Base-by-base conservation (phyloP, 306 rosid genomes). In the Vachellia collinsii region DNA sequence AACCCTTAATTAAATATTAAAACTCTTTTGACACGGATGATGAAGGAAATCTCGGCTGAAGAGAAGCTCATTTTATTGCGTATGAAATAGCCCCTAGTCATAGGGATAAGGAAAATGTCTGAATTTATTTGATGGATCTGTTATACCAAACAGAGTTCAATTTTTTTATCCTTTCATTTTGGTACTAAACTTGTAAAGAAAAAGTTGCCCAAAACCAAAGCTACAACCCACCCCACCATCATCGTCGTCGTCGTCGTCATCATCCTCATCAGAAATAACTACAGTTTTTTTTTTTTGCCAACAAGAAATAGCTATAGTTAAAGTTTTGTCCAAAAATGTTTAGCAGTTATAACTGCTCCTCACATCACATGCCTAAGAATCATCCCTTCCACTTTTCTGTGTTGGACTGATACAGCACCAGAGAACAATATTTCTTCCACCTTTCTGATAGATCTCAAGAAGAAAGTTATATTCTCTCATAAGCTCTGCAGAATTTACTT, bases 131-230 rank as follows among this genome's bases (percentile, higher is more conserved):
- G 70, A 76, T 67, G 80, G 61, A 68, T 88, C 74, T 70, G 90
- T 79, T 88, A 75, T 69, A 69, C 76, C 87, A 70, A 66, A 82
- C 80, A 71, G 70, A 70, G 77, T 68, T 75, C 41, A 38, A 62
- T 59, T 71, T 16, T 56, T 56, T 59, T 59, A 53, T 38, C 23
- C 23, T 56, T 69, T 67, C 79, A 34, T 64, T 64, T 8, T n/a
- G 51, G 51, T 22, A 50, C 61, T 58, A 69, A 70, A 11, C 51
- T 43, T 6, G 76, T 50, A 75, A 58, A 59, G 74, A 39, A 48
- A 76, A 76, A 54, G 79, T 73, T 29, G 62, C 82, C 80, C 61
- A 83, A 77, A 85, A 75, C 83, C 11, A 80, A 83, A 74, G 90
- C 84, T 36, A 63, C 79, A 73, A 80, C 78, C 56, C 46, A 80